These are phyloP conservation scores for Phytophthora hibernalis DNA, from an alignment of 352 stramenopile species.

Conservation along the genomic window DNA sequence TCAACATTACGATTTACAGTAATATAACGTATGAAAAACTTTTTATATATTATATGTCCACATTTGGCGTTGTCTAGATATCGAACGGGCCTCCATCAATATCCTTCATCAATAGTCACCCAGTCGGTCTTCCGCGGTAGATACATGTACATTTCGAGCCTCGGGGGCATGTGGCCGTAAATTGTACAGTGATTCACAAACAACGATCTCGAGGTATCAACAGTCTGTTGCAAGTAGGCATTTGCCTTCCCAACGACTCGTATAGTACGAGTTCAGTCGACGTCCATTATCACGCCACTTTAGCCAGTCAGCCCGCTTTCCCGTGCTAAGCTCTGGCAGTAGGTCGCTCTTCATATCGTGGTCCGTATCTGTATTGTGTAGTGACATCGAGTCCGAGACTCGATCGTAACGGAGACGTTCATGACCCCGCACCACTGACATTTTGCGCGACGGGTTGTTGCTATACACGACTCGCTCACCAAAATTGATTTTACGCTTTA, in stretches of 20 bases:
- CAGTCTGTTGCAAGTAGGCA: slow-evolving; percentile 29
- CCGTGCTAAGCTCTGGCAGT: slow-evolving; percentile 27
- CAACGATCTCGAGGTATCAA: too few species aligned
- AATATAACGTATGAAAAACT: too few species aligned
- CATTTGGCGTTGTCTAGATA: too few species aligned
- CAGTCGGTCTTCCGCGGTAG: too few species aligned
- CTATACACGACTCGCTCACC: slow-evolving; percentile 51
- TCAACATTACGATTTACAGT: too few species aligned
- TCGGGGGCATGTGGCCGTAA: too few species aligned
- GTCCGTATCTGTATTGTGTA: slow-evolving; percentile 51
- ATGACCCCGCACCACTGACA: slow-evolving; percentile 48
- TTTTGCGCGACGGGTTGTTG: slow-evolving; percentile 62
- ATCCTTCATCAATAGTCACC: too few species aligned
- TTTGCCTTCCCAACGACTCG: slow-evolving; percentile 51
- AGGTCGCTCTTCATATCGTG: slow-evolving; percentile 49
- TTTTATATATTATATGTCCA: too few species aligned
- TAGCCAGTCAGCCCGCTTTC: slow-evolving; percentile 27
- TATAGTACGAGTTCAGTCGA: slow-evolving; percentile 61
- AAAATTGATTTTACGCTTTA: slow-evolving; percentile 48
- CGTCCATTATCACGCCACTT: slow-evolving; percentile 36
- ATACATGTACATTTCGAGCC: too few species aligned
- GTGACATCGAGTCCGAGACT: slow-evolving; percentile 37
- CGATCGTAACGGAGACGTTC: slow-evolving; percentile 54
- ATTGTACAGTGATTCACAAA: too few species aligned
- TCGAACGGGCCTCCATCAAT: too few species aligned